These are phyloP conservation scores for Xylaria multiplex DNA, from an alignment of 2,329 filamentous ascomycete genomes.

Conservation along the genomic window DNA sequence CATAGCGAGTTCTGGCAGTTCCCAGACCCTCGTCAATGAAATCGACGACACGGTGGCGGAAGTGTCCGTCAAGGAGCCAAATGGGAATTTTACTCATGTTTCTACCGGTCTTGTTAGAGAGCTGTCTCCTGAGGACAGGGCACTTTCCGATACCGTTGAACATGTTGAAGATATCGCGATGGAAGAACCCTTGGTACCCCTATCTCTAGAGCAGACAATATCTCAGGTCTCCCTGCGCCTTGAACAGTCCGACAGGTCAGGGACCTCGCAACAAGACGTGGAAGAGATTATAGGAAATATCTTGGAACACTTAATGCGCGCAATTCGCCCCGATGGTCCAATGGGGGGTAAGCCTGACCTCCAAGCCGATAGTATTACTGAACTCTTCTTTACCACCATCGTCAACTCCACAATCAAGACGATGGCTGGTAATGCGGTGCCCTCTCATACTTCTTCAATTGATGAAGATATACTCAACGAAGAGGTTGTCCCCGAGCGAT, in stretches of 20 bases:
- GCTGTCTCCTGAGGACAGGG: constrained; percentile 23
- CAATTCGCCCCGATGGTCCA: constrained; percentile 76
- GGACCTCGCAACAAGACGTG: constrained; percentile 87
- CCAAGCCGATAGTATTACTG: constrained; percentile 82
- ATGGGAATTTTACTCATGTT: background rate
- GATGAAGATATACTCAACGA: constrained; percentile 59
- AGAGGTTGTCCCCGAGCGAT: constrained; percentile 70
- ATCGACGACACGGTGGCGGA: constrained; percentile 52
- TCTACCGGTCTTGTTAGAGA: constrained; percentile 1
- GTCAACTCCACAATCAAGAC: constrained; percentile 68
- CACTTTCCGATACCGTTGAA: constrained; percentile 23
- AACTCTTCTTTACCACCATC: constrained; percentile 72
- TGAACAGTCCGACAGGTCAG: constrained; percentile 59
- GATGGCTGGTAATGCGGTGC: constrained; percentile 39
- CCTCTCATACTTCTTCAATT: constrained; percentile 41
- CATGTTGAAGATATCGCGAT: constrained; percentile 44
- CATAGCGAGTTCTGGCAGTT: constrained; percentile 60
- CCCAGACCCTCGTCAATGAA: constrained; percentile 62
- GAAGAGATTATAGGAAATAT: constrained; percentile 95
- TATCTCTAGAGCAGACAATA: constrained; percentile 59
- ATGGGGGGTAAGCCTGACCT: constrained; percentile 72
- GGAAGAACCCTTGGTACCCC: constrained; percentile 41
- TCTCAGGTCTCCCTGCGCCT: constrained; percentile 51
- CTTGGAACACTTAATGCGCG: constrained; percentile 88
- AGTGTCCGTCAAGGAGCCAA: constrained; percentile 38